phyloP scores from a whole-genome alignment of 371 early-diverging fungal genomes.

The Mortierella sp. region DNA sequence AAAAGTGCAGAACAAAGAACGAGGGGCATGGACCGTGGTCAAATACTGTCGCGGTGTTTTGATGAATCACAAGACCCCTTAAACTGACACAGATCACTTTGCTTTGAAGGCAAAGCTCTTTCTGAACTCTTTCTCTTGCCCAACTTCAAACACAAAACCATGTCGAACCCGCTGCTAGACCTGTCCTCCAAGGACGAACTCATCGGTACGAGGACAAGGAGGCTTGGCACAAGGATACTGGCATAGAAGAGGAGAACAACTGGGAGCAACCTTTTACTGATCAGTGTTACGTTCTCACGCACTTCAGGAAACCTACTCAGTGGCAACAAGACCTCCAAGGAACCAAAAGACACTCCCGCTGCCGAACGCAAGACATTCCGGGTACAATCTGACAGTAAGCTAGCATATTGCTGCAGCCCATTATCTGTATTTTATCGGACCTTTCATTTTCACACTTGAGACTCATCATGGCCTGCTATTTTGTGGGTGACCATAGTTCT shows the following conservation, averaged over 20 bases:
- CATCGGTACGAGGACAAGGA: conserved; percentile 20
- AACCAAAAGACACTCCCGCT: conserved; percentile 12
- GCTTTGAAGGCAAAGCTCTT: too few species aligned
- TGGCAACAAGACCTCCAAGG: conserved; percentile 15
- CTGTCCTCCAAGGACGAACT: conserved; percentile 48
- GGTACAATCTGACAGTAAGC: conserved; percentile 46
- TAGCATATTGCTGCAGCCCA: neutral
- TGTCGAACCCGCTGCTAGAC: conserved; percentile 46
- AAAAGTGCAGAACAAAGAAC: conserved; percentile 6
- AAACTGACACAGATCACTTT: conserved; percentile 3
- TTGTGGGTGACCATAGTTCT: conserved; percentile 21
- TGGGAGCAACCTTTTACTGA: neutral
- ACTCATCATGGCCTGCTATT: neutral
- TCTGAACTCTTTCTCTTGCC: too few species aligned
- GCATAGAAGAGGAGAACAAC: neutral
- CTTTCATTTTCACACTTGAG: neutral
- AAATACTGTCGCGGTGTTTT: neutral
- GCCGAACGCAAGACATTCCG: conserved; percentile 47
- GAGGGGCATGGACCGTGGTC: neutral
- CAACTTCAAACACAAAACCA: neutral
- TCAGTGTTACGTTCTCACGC: neutral
- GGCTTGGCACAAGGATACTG: neutral
- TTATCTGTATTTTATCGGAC: neutral
- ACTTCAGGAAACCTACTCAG: conserved; percentile 30
- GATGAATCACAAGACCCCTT: conserved; percentile 11